A percentile compares a stretch with the other conserved stretches of the same genome.
Conservation (phyloP, 805 yeast species). For the Metschnikowia dekortorum region DNA sequence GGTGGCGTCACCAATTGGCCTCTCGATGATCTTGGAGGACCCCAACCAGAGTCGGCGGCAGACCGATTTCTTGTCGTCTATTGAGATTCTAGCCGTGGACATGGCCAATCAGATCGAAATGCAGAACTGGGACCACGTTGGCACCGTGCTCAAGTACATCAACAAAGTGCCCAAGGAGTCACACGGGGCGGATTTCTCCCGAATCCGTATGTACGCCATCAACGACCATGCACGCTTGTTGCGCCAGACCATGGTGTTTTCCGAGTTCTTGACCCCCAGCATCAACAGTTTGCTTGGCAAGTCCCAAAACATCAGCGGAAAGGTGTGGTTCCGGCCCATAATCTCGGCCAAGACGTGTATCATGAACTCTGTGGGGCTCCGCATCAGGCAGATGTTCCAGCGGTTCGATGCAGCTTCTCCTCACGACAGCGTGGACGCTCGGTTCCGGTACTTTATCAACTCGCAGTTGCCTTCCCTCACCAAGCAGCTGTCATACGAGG, state of each 20-base stretch:
- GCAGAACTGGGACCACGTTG: conserved; percentile 90
- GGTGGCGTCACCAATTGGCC: conserved; percentile 87
- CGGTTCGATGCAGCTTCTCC: conserved; percentile 73
- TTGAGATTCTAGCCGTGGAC: conserved; percentile 77
- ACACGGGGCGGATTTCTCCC: conserved; percentile 82
- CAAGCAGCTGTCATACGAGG: conserved; percentile 56
- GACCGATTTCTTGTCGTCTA: conserved; percentile 80
- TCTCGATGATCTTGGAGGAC: conserved; percentile 68
- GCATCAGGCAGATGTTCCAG: conserved; percentile 64
- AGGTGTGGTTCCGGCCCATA: conserved; percentile 49
- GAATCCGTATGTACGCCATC: conserved; percentile 89
- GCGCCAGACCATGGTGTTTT: conserved; percentile 74
- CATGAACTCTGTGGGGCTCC: conserved; percentile 61
- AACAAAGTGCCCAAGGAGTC: conserved; percentile 73
- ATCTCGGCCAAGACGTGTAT: conserved; percentile 46
- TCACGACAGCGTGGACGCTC: conserved; percentile 40
- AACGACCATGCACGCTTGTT: conserved; percentile 71
- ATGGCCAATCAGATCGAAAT: conserved; percentile 80
- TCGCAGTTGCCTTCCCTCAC: conserved; percentile 68
- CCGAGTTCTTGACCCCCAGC: conserved; percentile 78
- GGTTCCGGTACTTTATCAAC: conserved; percentile 77
- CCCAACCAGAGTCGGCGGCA: conserved; percentile 53
- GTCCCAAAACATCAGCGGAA: conserved; percentile 57
- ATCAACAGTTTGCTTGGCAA: conserved; percentile 56
- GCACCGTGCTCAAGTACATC: conserved; percentile 57